A percentile compares a stretch with the other conserved stretches of the same genome.
Evolutionary conservation across 306 rosid species (phyloP).

Genomic region (Malus sylvestris): DNA sequence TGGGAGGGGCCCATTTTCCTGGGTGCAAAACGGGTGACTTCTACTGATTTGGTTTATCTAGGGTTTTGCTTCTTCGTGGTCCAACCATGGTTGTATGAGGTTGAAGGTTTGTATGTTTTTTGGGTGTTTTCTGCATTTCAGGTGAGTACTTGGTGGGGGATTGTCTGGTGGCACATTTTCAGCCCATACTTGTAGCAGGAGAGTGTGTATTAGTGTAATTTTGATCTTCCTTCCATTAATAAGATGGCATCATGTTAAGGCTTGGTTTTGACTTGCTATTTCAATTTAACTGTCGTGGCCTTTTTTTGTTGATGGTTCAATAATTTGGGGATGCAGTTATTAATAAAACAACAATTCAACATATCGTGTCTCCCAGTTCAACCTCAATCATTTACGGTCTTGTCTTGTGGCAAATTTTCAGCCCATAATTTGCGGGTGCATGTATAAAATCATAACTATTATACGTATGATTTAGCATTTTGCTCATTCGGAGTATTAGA

Average conservation of each 20-base stretch:
- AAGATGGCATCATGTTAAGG: not conserved
- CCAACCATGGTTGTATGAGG: not conserved
- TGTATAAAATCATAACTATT: no score
- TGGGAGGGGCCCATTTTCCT: slow-evolving; percentile 25
- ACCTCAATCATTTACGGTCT: no score
- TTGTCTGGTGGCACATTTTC: not conserved
- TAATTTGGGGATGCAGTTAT: no score
- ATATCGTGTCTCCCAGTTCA: no score
- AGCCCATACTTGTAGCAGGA: not conserved
- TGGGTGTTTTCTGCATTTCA: not conserved
- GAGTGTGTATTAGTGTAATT: not conserved
- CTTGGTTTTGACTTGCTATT: not conserved
- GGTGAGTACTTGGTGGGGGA: not conserved
- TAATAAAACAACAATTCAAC: no score
- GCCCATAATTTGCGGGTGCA: no score
- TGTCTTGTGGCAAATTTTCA: no score
- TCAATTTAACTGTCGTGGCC: not conserved
- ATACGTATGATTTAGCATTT: no score
- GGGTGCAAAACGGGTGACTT: not conserved
- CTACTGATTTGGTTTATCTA: not conserved
- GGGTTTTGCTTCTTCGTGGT: not conserved
- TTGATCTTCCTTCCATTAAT: not conserved
- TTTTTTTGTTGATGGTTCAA: no score
- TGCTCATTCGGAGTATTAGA: no score
- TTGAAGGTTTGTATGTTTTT: not conserved